Conservation (phyloP, 805 yeast species). For the Saturnispora bothae region DNA sequence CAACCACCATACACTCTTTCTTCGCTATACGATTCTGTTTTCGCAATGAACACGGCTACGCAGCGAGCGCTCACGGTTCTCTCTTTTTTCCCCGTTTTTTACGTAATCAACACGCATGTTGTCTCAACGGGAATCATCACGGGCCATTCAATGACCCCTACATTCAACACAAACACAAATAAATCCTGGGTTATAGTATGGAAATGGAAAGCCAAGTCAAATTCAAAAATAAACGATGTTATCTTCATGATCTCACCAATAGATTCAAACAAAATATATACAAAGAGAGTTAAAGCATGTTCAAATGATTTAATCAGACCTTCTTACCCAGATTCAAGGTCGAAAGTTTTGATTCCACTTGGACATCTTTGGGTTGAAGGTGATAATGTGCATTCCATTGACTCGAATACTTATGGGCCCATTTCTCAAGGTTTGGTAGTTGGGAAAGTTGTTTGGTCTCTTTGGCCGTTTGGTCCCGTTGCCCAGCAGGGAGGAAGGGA, state of each 20-base stretch:
- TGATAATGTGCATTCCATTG: conserved; percentile 75
- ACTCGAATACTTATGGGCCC: conserved; percentile 84
- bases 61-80: conserved; percentile 29
- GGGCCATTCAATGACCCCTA: conserved; percentile 84
- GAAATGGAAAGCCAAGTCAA: conserved; percentile 46
- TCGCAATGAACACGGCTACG: too few species aligned
- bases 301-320: conserved; percentile 64
- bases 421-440: conserved; percentile 68
- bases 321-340: conserved; percentile 56
- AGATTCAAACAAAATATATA: conserved; percentile 65
- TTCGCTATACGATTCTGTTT: not conserved
- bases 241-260: conserved; percentile 68
- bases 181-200: conserved; percentile 58
- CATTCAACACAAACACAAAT: conserved; percentile 45
- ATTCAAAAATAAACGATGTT: conserved; percentile 55
- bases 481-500: conserved; percentile 41
- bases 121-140: conserved; percentile 63
- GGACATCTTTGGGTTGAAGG: conserved; percentile 94
- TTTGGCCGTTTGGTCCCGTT: conserved; percentile 62
- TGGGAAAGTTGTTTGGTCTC: conserved; percentile 59
- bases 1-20: not conserved
- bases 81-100: conserved; percentile 74
- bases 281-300: conserved; percentile 69
- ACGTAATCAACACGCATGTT: conserved; percentile 58
- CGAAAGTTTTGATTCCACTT: conserved; percentile 52